These are phyloP conservation scores for Parastagonospora nodorum DNA, from an alignment of 2,329 filamentous ascomycete genomes.

Conservation along the genomic window DNA sequence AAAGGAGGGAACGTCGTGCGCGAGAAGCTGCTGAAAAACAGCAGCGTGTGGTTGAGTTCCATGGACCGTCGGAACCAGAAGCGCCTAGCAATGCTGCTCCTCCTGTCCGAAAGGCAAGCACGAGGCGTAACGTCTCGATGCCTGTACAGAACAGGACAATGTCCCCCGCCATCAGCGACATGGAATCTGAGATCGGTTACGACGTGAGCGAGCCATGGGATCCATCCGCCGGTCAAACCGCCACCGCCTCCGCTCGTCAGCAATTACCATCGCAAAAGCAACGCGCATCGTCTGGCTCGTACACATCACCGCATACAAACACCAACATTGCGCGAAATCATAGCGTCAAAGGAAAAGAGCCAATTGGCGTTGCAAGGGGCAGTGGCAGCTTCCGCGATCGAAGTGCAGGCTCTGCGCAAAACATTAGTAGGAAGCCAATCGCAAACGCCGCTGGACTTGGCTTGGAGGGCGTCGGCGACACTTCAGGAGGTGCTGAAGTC, in stretches of 20 bases:
- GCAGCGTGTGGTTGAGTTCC: constrained; percentile 33
- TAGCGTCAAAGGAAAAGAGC: constrained; percentile 41
- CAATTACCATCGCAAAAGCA: constrained; percentile 28
- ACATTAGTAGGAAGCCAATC: constrained; percentile 30
- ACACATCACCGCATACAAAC: constrained; percentile 22
- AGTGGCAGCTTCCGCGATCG: constrained; percentile 41
- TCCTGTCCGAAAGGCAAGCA: constrained; percentile 22
- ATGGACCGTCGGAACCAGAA: constrained; percentile 24
- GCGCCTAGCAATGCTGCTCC: constrained; percentile 7
- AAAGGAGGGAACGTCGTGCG: constrained; percentile 38
- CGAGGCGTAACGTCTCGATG: constrained; percentile 42
- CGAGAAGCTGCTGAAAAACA: constrained; percentile 37
- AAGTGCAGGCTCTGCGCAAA: constrained; percentile 22
- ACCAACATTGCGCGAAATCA: constrained; percentile 22
- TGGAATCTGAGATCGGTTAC: constrained; percentile 37
- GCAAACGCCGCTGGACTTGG: constrained; percentile 36
- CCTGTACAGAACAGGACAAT: constrained; percentile 27
- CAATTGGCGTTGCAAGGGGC: constrained; percentile 30
- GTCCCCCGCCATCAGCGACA: constrained; percentile 29
- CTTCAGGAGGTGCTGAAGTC: constrained; percentile 31
- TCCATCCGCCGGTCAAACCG: constrained; percentile 26
- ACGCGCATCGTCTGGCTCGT: constrained; percentile 11
- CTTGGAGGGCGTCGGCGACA: constrained; percentile 36
- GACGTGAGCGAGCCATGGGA: constrained; percentile 45
- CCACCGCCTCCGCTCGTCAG: constrained; percentile 22